Percentiles rank a stretch among this genome's conserved stretches.
Evolutionary conservation across 805 yeast species (phyloP).

Genomic region (Ogataea populi-albae): DNA sequence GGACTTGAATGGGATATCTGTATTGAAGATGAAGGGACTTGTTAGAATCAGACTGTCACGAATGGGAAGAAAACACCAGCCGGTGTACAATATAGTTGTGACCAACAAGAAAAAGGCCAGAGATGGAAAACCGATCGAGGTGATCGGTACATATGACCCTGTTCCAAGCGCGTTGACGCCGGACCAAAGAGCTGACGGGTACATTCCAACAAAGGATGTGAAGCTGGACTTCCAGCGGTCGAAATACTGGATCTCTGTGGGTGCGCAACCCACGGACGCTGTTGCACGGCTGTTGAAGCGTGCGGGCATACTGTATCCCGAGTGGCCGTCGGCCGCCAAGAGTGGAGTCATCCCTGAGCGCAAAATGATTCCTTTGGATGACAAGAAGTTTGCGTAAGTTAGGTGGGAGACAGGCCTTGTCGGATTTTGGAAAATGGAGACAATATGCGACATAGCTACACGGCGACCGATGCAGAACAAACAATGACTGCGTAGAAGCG

Average conservation of each 20-base stretch:
- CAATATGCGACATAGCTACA: no score
- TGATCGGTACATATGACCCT: slow-evolving; percentile 91
- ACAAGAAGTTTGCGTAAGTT: slow-evolving; percentile 24
- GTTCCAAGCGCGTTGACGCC: slow-evolving; percentile 66
- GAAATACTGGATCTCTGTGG: slow-evolving; percentile 96
- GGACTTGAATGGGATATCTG: no score
- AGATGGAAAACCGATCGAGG: slow-evolving; percentile 88
- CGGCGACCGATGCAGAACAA: no score
- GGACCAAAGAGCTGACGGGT: slow-evolving; percentile 54
- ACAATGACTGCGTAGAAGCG: no score
- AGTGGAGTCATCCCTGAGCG: slow-evolving; percentile 22
- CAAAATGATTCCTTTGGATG: slow-evolving; percentile 21
- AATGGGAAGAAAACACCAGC: slow-evolving; percentile 85
- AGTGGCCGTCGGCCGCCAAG: slow-evolving; percentile 52
- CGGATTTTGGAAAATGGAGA: no score
- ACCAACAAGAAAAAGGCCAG: slow-evolving; percentile 74
- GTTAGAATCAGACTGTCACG: slow-evolving; percentile 89
- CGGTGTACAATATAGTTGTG: slow-evolving; percentile 90
- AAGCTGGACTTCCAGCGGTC: slow-evolving; percentile 83
- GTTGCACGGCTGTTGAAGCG: slow-evolving; percentile 74
- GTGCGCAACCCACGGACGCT: slow-evolving; percentile 89
- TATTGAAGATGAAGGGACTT: slow-evolving; percentile 67
- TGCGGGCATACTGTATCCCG: slow-evolving; percentile 64
- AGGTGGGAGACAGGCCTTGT: no score
- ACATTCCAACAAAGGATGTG: slow-evolving; percentile 69